These are phyloP conservation scores for Phytopythium kandeliae DNA, from an alignment of 352 stramenopile genomes.

Conservation along the genomic window DNA sequence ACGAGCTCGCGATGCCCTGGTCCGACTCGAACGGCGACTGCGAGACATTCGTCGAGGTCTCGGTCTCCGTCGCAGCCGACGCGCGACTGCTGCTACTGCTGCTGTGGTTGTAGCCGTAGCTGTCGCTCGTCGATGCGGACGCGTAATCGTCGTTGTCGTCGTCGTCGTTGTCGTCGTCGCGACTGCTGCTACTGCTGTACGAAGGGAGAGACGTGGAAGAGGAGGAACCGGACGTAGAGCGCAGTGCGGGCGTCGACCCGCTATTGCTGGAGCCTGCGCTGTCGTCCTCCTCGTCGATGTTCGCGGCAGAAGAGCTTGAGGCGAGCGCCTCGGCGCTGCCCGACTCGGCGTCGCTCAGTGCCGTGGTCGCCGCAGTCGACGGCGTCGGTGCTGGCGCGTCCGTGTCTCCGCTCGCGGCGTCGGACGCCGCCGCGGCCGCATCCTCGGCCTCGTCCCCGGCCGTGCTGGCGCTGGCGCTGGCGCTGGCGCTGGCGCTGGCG, in stretches of 20 bases:
- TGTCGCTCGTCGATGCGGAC: background rate
- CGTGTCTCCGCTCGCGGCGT: too few species aligned
- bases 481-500: too few species aligned
- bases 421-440: too few species aligned
- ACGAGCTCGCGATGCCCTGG: slow-evolving; percentile 3
- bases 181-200: background rate
- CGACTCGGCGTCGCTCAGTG: background rate
- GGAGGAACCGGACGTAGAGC: background rate
- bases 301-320: background rate
- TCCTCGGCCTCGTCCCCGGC: too few species aligned
- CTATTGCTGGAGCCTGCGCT: background rate
- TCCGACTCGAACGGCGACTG: slow-evolving; percentile 5
- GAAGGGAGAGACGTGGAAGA: background rate
- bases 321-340: background rate
- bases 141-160: too few species aligned
- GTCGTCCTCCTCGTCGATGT: background rate
- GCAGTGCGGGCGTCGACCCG: background rate
- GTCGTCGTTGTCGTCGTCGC: too few species aligned
- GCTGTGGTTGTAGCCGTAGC: background rate
- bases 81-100: background rate
- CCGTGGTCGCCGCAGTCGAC: background rate
- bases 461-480: too few species aligned
- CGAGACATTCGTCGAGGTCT: background rate
- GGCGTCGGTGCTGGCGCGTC: background rate
- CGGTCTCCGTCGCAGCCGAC: background rate